Conservation (phyloP, 495 filamentous ascomycete species). For the Barbatosphaeria neglecta region DNA sequence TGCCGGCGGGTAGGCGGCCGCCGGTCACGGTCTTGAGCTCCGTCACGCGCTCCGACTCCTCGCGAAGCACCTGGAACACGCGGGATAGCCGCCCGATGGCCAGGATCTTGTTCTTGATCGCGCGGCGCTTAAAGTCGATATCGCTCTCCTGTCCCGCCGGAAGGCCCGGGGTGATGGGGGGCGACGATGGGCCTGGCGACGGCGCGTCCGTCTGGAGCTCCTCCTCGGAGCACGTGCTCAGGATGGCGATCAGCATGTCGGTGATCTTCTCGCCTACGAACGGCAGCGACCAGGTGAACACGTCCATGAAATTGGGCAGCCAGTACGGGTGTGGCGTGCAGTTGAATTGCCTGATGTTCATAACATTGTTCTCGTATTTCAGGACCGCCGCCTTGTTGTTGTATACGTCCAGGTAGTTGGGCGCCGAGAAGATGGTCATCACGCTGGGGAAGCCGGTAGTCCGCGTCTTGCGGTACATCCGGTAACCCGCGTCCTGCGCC, state of each 20-base stretch:
- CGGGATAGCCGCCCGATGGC: slow-evolving; percentile 93
- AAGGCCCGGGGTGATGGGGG: slow-evolving; percentile 36
- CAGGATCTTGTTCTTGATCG: slow-evolving; percentile 98
- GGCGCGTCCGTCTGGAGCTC: slow-evolving; percentile 71
- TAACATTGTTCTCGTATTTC: slow-evolving; percentile 99
- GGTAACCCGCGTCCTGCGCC: slow-evolving; percentile 94
- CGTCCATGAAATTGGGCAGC: slow-evolving; percentile 99
- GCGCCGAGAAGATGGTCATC: slow-evolving; percentile 99
- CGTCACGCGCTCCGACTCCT: slow-evolving; percentile 92
- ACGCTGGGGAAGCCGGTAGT: slow-evolving; percentile 98
- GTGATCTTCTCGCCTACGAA: slow-evolving; percentile 99
- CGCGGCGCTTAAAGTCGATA: slow-evolving; percentile 81
- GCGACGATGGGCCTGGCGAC: slow-evolving; percentile 55
- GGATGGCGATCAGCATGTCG: slow-evolving; percentile 97
- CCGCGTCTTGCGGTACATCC: slow-evolving; percentile 97
- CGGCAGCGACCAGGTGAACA: slow-evolving; percentile 97
- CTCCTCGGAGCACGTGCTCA: slow-evolving; percentile 96
- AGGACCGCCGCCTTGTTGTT: slow-evolving; percentile 99
- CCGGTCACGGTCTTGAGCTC: slow-evolving; percentile 96
- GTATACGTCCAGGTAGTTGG: slow-evolving; percentile 98
- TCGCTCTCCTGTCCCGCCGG: slow-evolving; percentile 53
- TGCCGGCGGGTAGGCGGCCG: slow-evolving; percentile 85
- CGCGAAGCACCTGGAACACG: slow-evolving; percentile 95
- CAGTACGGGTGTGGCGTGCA: slow-evolving; percentile 99
- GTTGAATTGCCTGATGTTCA: slow-evolving; percentile 99